These are phyloP conservation scores for Didymella pomorum DNA, from an alignment of 2,329 filamentous ascomycete species.

Conservation along the genomic window DNA sequence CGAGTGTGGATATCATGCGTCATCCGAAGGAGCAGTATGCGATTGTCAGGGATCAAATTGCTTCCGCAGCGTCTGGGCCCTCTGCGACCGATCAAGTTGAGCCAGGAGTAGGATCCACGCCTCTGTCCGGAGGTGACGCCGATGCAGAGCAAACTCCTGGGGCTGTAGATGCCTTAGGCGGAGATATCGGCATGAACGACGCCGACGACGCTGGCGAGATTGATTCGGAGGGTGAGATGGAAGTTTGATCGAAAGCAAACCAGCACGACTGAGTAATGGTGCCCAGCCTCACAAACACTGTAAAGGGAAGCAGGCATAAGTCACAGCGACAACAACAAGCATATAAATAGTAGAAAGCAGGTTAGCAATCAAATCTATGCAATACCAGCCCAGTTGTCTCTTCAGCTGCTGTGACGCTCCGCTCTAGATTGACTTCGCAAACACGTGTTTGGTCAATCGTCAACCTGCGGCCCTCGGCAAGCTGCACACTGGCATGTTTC, in stretches of 20 bases:
- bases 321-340: no score
- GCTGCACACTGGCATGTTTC: no score
- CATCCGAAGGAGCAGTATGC: slow-evolving; percentile 34
- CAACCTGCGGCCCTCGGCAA: neutral
- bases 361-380: no score
- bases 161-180: neutral
- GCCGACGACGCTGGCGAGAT: slow-evolving; percentile 20
- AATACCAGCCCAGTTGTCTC: no score
- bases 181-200: slow-evolving; percentile 27
- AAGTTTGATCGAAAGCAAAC: slow-evolving; percentile 10
- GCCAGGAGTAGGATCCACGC: neutral
- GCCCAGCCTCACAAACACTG: neutral
- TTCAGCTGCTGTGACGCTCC: neutral
- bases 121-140: neutral
- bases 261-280: neutral
- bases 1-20: slow-evolving; percentile 24
- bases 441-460: neutral
- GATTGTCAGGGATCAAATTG: slow-evolving; percentile 20
- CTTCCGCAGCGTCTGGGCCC: slow-evolving; percentile 4
- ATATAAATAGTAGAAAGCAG: neutral
- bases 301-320: neutral
- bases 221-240: slow-evolving; percentile 38
- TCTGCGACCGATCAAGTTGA: neutral
- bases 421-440: neutral
- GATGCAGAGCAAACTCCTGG: slow-evolving; percentile 4